These are phyloP conservation scores for Saccharomyces hybrid DNA, from an alignment of 1,139 yeast species.

Conservation along the genomic window DNA sequence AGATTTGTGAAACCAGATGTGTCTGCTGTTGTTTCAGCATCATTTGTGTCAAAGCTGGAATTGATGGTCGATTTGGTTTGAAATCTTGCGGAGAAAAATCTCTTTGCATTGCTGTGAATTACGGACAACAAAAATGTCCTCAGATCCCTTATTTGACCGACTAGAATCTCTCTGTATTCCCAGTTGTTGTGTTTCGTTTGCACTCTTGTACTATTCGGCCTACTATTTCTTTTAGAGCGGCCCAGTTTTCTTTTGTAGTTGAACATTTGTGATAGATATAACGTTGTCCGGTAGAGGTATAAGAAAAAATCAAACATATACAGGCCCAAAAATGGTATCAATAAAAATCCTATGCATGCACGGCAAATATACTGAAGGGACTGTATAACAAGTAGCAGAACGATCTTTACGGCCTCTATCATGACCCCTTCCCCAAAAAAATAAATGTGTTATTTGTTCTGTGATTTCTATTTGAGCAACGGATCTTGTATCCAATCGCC, in stretches of 20 bases:
- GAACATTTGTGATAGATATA: slow-evolving; percentile 2
- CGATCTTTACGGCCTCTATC: not conserved
- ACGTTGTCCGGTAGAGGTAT: slow-evolving; percentile 7
- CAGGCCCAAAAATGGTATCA: slow-evolving; percentile 6
- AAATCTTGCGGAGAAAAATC: not conserved
- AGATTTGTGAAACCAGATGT: not conserved
- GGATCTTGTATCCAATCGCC: not conserved
- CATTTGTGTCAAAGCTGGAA: not conserved
- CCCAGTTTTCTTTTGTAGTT: not conserved
- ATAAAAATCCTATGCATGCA: slow-evolving; percentile 3
- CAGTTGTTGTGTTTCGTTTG: not conserved
- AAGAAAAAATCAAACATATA: slow-evolving; percentile 9
- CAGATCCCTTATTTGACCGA: not conserved
- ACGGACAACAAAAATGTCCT: not conserved
- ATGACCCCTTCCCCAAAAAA: not conserved
- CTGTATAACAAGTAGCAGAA: not conserved
- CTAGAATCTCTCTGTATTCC: not conserved
- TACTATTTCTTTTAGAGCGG: not conserved
- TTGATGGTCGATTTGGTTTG: not conserved
- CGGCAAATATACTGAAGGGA: slow-evolving; percentile 4
- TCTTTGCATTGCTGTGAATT: not conserved
- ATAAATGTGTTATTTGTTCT: not conserved
- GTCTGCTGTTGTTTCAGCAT: not conserved
- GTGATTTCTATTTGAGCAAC: not conserved
- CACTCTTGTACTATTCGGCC: not conserved